Evolutionary conservation across 2,329 filamentous ascomycete species (phyloP).

Genomic region (Xylariaceae sp.): DNA sequence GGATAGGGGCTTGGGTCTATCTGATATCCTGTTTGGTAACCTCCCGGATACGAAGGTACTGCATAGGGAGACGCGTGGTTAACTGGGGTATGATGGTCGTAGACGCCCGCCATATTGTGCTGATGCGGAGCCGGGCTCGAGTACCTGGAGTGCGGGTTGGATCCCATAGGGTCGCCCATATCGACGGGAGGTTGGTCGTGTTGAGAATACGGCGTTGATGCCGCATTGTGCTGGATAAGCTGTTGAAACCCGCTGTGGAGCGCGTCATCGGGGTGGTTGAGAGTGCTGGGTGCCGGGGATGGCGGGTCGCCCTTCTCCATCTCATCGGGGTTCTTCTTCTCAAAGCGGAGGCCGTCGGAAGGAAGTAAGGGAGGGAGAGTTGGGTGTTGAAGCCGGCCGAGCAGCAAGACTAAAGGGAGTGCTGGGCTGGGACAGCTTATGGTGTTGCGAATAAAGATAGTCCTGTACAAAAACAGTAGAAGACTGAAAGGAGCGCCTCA

Average conservation of each 20-base stretch:
- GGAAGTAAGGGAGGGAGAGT: conserved; percentile 2
- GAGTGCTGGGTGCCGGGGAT: conserved; percentile 51
- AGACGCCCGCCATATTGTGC: conserved; percentile 30
- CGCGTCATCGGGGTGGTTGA: conserved; percentile 42
- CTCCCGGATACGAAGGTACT: conserved; percentile 30
- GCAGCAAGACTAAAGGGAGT: conserved; percentile 4
- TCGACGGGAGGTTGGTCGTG: conserved; percentile 34
- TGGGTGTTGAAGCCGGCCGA: conserved; percentile 3
- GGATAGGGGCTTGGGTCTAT: conserved; percentile 38
- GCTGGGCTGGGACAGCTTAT: background rate
- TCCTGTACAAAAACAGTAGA: conserved; percentile 9
- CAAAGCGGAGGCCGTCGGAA: background rate
- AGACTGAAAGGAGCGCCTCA: conserved; percentile 19
- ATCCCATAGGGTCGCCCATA: conserved; percentile 41
- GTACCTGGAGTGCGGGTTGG: conserved; percentile 47
- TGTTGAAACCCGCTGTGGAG: conserved; percentile 51
- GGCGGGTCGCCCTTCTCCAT: conserved; percentile 44
- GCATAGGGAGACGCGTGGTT: conserved; percentile 31
- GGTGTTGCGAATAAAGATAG: conserved; percentile 6
- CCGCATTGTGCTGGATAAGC: conserved; percentile 51
- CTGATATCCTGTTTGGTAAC: conserved; percentile 34
- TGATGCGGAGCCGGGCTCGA: conserved; percentile 47
- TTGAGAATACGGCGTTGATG: conserved; percentile 28
- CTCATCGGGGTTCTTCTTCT: conserved; percentile 28
- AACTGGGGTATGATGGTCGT: conserved; percentile 39